A percentile compares a stretch with the other conserved stretches of the same genome.
Conservation (phyloP, 2,329 filamentous ascomycete genomes). For the Pseudodiploospora longispora region DNA sequence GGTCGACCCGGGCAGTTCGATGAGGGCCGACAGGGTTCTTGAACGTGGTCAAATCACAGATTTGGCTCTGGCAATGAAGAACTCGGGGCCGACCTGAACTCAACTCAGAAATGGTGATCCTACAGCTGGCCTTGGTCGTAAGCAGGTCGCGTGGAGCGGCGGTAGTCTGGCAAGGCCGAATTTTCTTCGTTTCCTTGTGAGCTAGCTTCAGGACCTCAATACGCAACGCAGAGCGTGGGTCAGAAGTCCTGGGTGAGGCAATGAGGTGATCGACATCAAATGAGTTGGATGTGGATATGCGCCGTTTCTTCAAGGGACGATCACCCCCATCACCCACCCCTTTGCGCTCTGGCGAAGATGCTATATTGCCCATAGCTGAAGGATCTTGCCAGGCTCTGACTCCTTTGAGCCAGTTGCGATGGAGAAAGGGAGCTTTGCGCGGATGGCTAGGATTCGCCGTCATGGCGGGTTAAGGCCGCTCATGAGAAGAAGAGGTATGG, state of each 20-base stretch:
- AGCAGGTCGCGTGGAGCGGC: slow-evolving; percentile 22
- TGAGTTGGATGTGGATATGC: slow-evolving; percentile 32
- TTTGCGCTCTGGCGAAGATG: slow-evolving; percentile 29
- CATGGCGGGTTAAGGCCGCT: slow-evolving; percentile 34
- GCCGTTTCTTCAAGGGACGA: slow-evolving; percentile 43
- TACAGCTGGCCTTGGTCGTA: slow-evolving; percentile 27
- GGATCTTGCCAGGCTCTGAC: slow-evolving; percentile 34
- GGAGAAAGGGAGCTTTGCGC: slow-evolving; percentile 45
- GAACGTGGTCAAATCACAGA: slow-evolving; percentile 43
- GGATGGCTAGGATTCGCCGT: slow-evolving; percentile 37
- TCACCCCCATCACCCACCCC: slow-evolving; percentile 27
- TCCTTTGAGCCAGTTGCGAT: slow-evolving; percentile 44
- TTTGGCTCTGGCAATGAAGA: slow-evolving; percentile 46
- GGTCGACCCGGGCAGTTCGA: slow-evolving; percentile 38
- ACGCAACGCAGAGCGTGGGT: slow-evolving; percentile 35
- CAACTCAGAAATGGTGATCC: slow-evolving; percentile 29
- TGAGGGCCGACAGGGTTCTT: slow-evolving; percentile 38
- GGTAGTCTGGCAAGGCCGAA: slow-evolving; percentile 19
- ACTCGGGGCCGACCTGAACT: slow-evolving; percentile 30
- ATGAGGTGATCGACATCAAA: slow-evolving; percentile 25
- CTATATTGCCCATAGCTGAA: slow-evolving; percentile 35
- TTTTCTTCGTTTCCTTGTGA: slow-evolving; percentile 38
- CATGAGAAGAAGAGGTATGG: slow-evolving; percentile 5
- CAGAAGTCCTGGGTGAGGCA: slow-evolving; percentile 20
- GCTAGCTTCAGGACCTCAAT: slow-evolving; percentile 46